Evolutionary conservation across 768 basidiomycete species (phyloP).

Genomic region (Cystobasidiopsis lactophilus): DNA sequence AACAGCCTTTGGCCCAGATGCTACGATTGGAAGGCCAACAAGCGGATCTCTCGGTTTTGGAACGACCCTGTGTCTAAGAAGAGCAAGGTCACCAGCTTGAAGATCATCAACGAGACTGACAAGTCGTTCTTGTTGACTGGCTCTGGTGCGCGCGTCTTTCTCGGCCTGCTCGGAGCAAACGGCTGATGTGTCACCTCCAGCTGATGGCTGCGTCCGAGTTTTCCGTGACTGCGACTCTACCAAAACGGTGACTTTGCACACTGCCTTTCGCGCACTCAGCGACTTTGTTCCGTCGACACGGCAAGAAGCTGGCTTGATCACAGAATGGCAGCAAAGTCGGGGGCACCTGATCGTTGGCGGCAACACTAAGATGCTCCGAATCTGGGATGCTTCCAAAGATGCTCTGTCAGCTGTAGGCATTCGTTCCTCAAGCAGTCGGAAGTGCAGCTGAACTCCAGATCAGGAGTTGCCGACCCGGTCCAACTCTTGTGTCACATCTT

Average conservation of each 20-base stretch:
- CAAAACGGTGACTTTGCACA: conserved; percentile 67
- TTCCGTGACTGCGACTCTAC: conserved; percentile 75
- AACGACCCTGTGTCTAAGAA: conserved; percentile 55
- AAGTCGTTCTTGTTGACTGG: conserved; percentile 72
- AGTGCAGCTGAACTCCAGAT: not conserved
- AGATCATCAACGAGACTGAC: conserved; percentile 88
- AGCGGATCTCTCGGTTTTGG: conserved; percentile 56
- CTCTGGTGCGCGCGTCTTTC: conserved; percentile 37
- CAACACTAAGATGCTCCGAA: conserved; percentile 63
- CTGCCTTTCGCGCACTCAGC: conserved; percentile 69
- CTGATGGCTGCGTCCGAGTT: conserved; percentile 74
- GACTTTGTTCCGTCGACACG: conserved; percentile 41
- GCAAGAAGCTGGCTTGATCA: conserved; percentile 56
- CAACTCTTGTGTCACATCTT: conserved; percentile 68
- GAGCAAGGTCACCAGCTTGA: conserved; percentile 62
- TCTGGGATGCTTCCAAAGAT: conserved; percentile 90
- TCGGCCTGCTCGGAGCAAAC: not conserved
- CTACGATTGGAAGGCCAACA: conserved; percentile 64
- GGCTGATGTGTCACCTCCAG: conserved; percentile 28
- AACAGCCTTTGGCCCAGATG: conserved; percentile 6
- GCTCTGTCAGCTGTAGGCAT: conserved; percentile 32
- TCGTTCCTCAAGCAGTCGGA: not conserved
- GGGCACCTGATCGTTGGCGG: conserved; percentile 77
- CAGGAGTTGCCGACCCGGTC: conserved; percentile 78
- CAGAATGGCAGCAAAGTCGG: conserved; percentile 78